A percentile compares a stretch with the other conserved stretches of the same genome.
Evolutionary conservation across 495 filamentous ascomycete genomes (phyloP).

Genomic region (Hypomontagnella submonticulosa): DNA sequence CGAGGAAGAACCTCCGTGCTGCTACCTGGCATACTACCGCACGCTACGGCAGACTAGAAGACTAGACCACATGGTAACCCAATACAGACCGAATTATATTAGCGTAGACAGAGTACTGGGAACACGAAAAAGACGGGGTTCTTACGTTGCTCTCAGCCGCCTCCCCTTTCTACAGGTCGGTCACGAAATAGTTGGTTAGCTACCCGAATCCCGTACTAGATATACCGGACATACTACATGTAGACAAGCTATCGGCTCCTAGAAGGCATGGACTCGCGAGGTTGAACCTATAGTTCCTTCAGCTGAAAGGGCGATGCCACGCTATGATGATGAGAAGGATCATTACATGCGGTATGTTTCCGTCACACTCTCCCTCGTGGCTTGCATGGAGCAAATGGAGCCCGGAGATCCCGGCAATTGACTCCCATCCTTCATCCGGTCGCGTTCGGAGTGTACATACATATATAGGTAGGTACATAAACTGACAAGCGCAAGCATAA

Average conservation of each 20-base stretch:
- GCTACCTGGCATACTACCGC: slow-evolving; percentile 2
- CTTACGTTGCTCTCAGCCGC: slow-evolving; percentile 34
- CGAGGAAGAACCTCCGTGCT: slow-evolving; percentile 31
- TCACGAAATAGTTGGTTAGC: too few species aligned
- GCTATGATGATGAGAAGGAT: slow-evolving; percentile 15
- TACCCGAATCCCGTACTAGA: too few species aligned
- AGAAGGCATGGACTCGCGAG: too few species aligned
- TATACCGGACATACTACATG: too few species aligned
- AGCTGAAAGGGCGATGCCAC: slow-evolving; percentile 10
- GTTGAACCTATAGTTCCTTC: neutral
- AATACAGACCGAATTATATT: slow-evolving; percentile 34
- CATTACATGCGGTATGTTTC: slow-evolving; percentile 33
- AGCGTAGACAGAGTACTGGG: slow-evolving; percentile 29
- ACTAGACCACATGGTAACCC: slow-evolving; percentile 18
- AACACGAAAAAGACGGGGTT: neutral
- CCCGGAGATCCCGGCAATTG: slow-evolving; percentile 38
- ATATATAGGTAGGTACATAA: too few species aligned
- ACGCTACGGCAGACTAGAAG: neutral
- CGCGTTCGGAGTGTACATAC: neutral
- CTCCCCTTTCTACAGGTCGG: slow-evolving; percentile 14
- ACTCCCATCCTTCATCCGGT: slow-evolving; percentile 26
- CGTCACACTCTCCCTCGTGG: slow-evolving; percentile 41
- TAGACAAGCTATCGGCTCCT: too few species aligned
- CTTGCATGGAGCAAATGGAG: slow-evolving; percentile 39
- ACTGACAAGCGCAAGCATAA: slow-evolving; percentile 10